phyloP scores from a whole-genome alignment of 1,284 basidiomycete species.

The Cryptococcus neoformans region DNA sequence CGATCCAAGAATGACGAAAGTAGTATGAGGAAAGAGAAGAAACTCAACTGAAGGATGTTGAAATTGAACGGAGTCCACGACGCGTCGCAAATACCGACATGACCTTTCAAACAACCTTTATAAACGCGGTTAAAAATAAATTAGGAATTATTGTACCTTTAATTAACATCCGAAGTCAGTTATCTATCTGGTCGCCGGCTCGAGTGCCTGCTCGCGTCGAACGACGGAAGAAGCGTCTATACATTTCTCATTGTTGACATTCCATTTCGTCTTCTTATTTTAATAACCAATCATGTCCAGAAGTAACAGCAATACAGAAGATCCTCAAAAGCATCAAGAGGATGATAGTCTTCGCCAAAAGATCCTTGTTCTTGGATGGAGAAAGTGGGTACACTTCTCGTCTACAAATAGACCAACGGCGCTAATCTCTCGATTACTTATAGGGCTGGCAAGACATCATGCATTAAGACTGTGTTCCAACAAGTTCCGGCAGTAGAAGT shows the following conservation, averaged over 20 bases:
- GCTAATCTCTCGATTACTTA: background rate
- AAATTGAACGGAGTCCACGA: too few relatives aligned
- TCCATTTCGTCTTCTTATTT: background rate
- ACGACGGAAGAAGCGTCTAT: too few relatives aligned
- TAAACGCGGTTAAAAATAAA: too few relatives aligned
- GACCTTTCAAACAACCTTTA: too few relatives aligned
- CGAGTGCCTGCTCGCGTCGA: too few relatives aligned
- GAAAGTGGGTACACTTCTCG: constrained; percentile 57
- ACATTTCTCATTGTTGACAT: background rate
- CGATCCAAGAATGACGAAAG: too few relatives aligned
- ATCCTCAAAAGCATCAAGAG: background rate
- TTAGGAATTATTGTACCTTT: too few relatives aligned
- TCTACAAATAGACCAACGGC: background rate
- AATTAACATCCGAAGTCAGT: too few relatives aligned
- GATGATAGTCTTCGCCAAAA: constrained; percentile 49
- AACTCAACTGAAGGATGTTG: too few relatives aligned
- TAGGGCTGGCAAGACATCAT: constrained; percentile 90
- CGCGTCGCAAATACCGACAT: too few relatives aligned
- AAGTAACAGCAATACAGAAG: background rate
- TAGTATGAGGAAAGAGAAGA: too few relatives aligned
- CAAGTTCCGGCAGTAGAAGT: constrained; percentile 78
- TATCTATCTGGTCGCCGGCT: too few relatives aligned
- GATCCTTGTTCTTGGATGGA: constrained; percentile 72
- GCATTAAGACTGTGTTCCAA: constrained; percentile 88
- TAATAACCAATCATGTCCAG: background rate